Evolutionary conservation across 257 asterid species (phyloP), one percentile per base, ranked within the genome.

Genomic region (Henckelia pumila): DNA sequence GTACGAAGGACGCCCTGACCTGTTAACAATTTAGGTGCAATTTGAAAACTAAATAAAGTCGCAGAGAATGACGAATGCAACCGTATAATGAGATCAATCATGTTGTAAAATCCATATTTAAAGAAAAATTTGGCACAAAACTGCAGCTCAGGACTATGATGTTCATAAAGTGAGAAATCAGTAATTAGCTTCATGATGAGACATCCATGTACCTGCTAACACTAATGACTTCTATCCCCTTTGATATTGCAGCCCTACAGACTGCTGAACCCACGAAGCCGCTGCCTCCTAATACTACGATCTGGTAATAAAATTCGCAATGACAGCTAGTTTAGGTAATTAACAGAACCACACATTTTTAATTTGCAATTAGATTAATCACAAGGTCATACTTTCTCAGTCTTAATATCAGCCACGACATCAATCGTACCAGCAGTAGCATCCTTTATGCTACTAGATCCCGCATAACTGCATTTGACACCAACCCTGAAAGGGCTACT

Each of bases 241-340:
- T 89, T 20, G 95, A 83, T 33, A 91, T 84, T n/a, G 99, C 99
- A 79, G 99, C 98, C 84, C 87, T 94, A 83, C 97, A 94, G 69
- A 91, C 86, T 30, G 97, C 99, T 71, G 96, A 81, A 70, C 99
- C 99, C 79, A 94, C 97, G 72, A 94, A 94, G 64, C 99, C 99
- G 52, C 86, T 91, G 73, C 99, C 99, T 75, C 99, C 99, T 76
- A 94, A 76, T 40, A 94, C 96, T 28, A 91, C 98, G 78, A 94
- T 79, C 99, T 94, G 85, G 65, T 37, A 59, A 70, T 25, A 61
- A 56, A 72, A 75, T 57, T 64, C 50, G 59, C 47, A 70, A 65
- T 58, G 30, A 56, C 53, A 37, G 49, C 64, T 64, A 63, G 23
- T 24, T 68, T 30, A 75, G 69, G 24, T 44, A 76, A 62, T 23